phyloP scores from a whole-genome alignment of 805 yeast genomes.

The Saturnispora galanensis region DNA sequence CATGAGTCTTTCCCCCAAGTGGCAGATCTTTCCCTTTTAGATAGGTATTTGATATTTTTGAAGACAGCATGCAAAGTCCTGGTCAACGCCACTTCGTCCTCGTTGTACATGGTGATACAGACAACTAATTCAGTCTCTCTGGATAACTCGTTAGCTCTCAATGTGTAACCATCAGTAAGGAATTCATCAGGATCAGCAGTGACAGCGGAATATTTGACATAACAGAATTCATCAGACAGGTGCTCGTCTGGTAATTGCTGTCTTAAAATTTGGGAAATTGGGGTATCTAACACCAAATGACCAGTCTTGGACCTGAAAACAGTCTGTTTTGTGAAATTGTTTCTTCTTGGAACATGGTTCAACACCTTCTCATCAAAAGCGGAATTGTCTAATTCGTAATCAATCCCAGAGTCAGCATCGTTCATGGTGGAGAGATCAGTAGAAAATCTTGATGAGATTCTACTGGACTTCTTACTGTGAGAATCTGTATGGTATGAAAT shows the following conservation, averaged over 20 bases:
- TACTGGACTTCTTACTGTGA: slow-evolving; percentile 11
- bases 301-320: slow-evolving; percentile 71
- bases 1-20: slow-evolving; percentile 96
- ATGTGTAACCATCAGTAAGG: slow-evolving; percentile 66
- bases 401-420: slow-evolving; percentile 15
- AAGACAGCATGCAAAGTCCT: slow-evolving; percentile 92
- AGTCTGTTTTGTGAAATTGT: slow-evolving; percentile 34
- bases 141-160: slow-evolving; percentile 76
- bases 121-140: slow-evolving; percentile 88
- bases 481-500: slow-evolving; percentile 13
- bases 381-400: slow-evolving; percentile 11
- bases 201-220: slow-evolving; percentile 96
- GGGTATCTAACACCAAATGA: slow-evolving; percentile 83
- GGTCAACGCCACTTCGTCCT: slow-evolving; percentile 80
- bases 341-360: slow-evolving; percentile 29
- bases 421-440: slow-evolving; percentile 16
- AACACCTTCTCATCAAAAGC: slow-evolving; percentile 10
- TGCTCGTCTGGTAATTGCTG: slow-evolving; percentile 70
- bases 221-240: slow-evolving; percentile 85
- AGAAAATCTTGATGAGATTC: slow-evolving; percentile 14
- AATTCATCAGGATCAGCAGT: slow-evolving; percentile 89
- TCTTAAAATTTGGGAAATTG: slow-evolving; percentile 82
- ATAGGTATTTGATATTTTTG: slow-evolving; percentile 81
- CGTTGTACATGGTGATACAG: slow-evolving; percentile 96
- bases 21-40: slow-evolving; percentile 69